Evolutionary conservation across 495 filamentous ascomycete species (phyloP).

Genomic region (Tuber calosporum): DNA sequence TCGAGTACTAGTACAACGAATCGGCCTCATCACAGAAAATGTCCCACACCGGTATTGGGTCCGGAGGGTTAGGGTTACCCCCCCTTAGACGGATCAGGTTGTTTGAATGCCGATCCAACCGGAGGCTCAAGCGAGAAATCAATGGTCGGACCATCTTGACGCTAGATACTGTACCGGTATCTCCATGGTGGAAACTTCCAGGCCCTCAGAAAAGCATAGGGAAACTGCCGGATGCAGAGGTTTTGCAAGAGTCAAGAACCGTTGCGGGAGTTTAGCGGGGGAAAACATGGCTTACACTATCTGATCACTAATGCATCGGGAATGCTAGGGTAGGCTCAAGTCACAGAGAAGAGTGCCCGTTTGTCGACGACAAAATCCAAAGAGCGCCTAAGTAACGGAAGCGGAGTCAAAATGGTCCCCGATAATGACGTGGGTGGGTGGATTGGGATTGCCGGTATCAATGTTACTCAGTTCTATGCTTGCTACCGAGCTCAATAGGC

Average conservation of each 20-base stretch:
- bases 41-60: too few species aligned
- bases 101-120: background rate
- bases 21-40: too few species aligned
- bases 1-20: too few species aligned
- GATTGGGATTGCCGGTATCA: background rate
- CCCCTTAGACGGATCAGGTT: background rate
- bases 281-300: background rate
- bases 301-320: background rate
- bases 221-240: background rate
- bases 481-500: background rate
- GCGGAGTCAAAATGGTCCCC: background rate
- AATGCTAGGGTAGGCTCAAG: background rate
- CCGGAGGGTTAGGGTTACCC: background rate
- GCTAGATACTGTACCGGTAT: background rate
- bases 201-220: background rate
- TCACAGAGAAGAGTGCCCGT: background rate
- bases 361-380: background rate
- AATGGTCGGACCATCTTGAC: background rate
- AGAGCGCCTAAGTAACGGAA: too few species aligned
- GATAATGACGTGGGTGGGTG: background rate
- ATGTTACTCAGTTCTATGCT: conserved; percentile 2
- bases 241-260: background rate
- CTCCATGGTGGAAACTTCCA: background rate
- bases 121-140: background rate
- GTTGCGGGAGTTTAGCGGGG: background rate